Conservation (phyloP, 2,329 filamentous ascomycete species). For the Sporothrix brunneoviolacea region DNA sequence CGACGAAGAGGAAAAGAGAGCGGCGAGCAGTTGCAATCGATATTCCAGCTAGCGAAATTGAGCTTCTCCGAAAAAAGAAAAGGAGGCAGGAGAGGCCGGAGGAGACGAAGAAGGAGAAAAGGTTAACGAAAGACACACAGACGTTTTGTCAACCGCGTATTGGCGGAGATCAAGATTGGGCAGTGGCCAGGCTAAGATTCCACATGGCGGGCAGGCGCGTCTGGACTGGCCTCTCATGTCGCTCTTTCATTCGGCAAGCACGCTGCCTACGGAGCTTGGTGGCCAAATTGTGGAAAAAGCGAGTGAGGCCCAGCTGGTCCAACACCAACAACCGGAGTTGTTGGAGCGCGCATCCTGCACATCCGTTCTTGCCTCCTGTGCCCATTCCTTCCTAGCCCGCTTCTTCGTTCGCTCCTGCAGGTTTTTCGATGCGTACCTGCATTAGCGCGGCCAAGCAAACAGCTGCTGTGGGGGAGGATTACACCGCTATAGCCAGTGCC, state of each 20-base stretch:
- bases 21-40: background rate
- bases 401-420: background rate
- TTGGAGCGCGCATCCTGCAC: background rate
- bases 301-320: too few relatives aligned
- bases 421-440: constrained; percentile 8
- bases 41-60: background rate
- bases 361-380: background rate
- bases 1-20: background rate
- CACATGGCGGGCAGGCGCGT: too few relatives aligned
- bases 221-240: too few relatives aligned
- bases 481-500: background rate
- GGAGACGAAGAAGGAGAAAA: background rate
- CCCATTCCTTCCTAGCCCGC: background rate
- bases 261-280: too few relatives aligned
- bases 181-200: too few relatives aligned
- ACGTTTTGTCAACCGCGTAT: too few relatives aligned
- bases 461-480: background rate
- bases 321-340: too few relatives aligned
- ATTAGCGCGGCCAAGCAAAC: constrained; percentile 1
- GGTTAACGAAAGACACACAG: background rate
- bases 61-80: background rate
- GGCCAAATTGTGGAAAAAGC: too few relatives aligned
- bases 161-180: too few relatives aligned
- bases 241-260: too few relatives aligned
- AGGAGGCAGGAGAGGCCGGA: background rate